Conservation (phyloP, 2,329 filamentous ascomycete genomes). For the Conoideocrella luteorostrata region DNA sequence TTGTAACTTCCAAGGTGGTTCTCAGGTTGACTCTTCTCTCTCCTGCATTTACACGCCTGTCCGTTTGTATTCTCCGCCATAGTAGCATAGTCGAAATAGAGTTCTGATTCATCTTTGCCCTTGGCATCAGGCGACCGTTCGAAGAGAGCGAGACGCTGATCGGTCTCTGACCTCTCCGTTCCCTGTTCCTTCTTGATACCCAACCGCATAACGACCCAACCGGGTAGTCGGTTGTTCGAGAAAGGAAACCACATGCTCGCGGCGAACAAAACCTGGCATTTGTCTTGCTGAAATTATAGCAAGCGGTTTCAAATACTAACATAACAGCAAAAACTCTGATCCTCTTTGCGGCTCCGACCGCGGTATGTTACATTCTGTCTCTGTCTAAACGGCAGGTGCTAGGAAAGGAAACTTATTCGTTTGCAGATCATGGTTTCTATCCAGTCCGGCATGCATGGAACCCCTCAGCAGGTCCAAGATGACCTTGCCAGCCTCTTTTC, state of each 20-base stretch:
- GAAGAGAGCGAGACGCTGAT: conserved; percentile 1
- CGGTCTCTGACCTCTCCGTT: neutral
- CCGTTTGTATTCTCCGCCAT: neutral
- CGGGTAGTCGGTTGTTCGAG: conserved; percentile 2
- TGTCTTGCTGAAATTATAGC: no score
- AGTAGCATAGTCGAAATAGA: conserved; percentile 11
- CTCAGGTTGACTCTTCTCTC: neutral
- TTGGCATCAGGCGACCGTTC: conserved; percentile 4
- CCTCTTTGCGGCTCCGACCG: no score
- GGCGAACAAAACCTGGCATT: neutral
- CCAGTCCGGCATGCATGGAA: conserved; percentile 22
- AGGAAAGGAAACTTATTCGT: conserved; percentile 4
- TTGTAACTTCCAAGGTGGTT: neutral
- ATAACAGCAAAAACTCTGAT: no score
- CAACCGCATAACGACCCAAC: conserved; percentile 13
- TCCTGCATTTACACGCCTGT: neutral
- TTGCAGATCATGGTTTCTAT: conserved; percentile 31
- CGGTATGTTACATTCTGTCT: no score
- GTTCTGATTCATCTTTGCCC: conserved; percentile 1
- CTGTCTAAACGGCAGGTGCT: no score
- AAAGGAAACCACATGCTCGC: neutral
- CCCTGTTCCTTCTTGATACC: conserved; percentile 12
- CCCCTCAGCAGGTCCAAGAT: conserved; percentile 58
- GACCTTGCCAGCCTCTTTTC: conserved; percentile 78
- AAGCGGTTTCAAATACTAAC: neutral